Evolutionary conservation across 78 protist genomes (phyloP).

Genomic region (Polysphondylium violaceum): DNA sequence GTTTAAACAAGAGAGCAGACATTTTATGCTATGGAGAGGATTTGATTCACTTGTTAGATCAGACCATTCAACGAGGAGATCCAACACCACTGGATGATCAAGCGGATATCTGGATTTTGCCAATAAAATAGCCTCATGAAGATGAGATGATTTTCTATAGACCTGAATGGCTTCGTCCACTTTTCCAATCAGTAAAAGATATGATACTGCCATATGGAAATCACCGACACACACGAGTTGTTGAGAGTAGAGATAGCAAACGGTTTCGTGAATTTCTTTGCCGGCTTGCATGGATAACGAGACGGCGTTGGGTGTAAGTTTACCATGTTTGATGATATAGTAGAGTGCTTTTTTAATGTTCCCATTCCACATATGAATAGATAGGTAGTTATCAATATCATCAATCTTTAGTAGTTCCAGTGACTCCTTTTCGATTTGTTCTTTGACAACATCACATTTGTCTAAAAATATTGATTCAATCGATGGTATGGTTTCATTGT

Average conservation of each 20-base stretch:
- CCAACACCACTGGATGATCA: slow-evolving; percentile 11
- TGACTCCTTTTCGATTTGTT: slow-evolving; percentile 21
- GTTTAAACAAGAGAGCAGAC: too few species aligned
- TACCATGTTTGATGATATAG: slow-evolving; percentile 28
- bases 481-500: background rate
- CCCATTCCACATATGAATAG: slow-evolving; percentile 31
- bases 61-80: slow-evolving; percentile 47
- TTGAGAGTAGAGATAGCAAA: slow-evolving; percentile 22
- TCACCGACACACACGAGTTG: slow-evolving; percentile 56
- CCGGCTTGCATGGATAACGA: slow-evolving; percentile 53
- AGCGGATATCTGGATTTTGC: slow-evolving; percentile 40
- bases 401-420: slow-evolving; percentile 2
- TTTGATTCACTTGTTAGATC: slow-evolving; percentile 28
- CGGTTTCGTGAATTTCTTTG: slow-evolving; percentile 26
- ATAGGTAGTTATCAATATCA: slow-evolving; percentile 48
- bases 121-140: slow-evolving; percentile 48
- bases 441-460: background rate
- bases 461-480: slow-evolving; percentile 26
- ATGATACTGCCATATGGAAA: slow-evolving; percentile 60
- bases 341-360: slow-evolving; percentile 20
- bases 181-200: slow-evolving; percentile 19
- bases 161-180: slow-evolving; percentile 42
- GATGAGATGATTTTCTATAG: slow-evolving; percentile 5
- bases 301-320: slow-evolving; percentile 40
- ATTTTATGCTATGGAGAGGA: slow-evolving; percentile 31